Base-by-base conservation (phyloP, 345 rosid genomes). In the Gossypium raimondii region DNA sequence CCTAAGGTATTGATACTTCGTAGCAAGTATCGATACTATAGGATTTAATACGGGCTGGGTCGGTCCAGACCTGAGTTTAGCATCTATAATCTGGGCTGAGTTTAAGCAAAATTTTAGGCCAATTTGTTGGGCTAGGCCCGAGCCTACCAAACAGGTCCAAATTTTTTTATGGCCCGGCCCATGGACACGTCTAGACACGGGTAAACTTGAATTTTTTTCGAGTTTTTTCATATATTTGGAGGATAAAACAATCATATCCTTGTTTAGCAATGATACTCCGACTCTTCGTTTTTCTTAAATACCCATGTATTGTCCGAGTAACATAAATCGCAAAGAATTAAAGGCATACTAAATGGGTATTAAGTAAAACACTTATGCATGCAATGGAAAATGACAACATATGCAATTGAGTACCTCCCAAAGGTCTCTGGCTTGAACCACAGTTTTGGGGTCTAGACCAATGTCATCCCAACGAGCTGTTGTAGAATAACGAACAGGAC, bases 391-490 rank as follows among this genome's bases (percentile, higher is more conserved):
- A n/a, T 17, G 7, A 16, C 41, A 34, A n/a, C 20, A 53, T n/a
- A 22, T 11, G 11, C 29, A 57, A 22, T 10, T 22, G 29, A 20
- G 14, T 87, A 89, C 97, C 92, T 87, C 74, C 97, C 97, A 92
- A n/a, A 92, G 82, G 78, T 92, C 97, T 74, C 92, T 79, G 66
- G 88, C 92, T 75, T 83, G 81, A 17, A 84, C 89, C 5, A 82
- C 73, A 45, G 76, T 80, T 3, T 84, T 80, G 11, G 82, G 67
- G 34, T 88, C 75, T 10, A 94, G 86, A 6, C 85, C 92, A 45
- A 94, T 79, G 72, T 90, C 97, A 22, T 83, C 85, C 94, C 97
- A 94, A 51, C 44, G 25, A 38, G 93, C 97, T 20, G 92, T 89
- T 2, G 88, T 77, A 1, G 82, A 62, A 29, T 63, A 67, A 51